Percentiles rank a stretch among this genome's conserved stretches.
Evolutionary conservation across 345 rosid genomes (phyloP).

Genomic region (Camelina laxa): DNA sequence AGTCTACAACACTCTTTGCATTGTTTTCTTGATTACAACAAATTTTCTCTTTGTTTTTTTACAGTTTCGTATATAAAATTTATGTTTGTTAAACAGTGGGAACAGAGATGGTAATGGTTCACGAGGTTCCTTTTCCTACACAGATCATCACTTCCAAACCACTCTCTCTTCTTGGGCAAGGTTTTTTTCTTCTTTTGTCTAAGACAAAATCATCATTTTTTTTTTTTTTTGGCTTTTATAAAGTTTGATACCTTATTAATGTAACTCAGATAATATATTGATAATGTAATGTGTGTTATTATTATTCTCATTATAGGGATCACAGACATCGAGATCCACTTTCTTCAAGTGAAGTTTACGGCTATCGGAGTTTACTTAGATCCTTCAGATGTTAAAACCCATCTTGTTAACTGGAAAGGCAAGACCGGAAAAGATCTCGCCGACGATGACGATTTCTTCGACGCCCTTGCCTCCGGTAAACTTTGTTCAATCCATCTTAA

Average conservation of each 20-base stretch:
- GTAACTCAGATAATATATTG: background rate
- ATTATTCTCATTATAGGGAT: constrained; percentile 52
- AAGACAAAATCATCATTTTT: background rate
- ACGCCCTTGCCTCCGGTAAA: constrained; percentile 73
- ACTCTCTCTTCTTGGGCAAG: constrained; percentile 71
- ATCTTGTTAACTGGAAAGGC: constrained; percentile 80
- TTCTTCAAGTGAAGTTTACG: constrained; percentile 91
- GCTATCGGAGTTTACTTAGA: constrained; percentile 92
- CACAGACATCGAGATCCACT: constrained; percentile 92
- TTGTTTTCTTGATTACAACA: background rate
- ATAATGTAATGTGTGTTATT: background rate
- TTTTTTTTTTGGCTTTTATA: background rate
- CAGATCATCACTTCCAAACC: constrained; percentile 64
- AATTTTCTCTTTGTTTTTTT: background rate
- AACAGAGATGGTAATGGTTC: constrained; percentile 70
- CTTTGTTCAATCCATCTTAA: background rate
- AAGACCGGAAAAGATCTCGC: constrained; percentile 61
- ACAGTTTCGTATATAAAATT: background rate
- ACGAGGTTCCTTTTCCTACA: constrained; percentile 72
- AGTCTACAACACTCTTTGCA: background rate
- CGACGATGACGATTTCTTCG: constrained; percentile 78
- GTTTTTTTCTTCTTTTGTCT: constrained; percentile 32
- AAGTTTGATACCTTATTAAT: background rate
- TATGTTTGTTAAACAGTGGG: constrained; percentile 56
- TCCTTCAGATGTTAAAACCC: constrained; percentile 58